Evolutionary conservation across 305 asterid species (phyloP), one percentile per base, ranked within the genome.

Genomic region (Solanum hybrid): DNA sequence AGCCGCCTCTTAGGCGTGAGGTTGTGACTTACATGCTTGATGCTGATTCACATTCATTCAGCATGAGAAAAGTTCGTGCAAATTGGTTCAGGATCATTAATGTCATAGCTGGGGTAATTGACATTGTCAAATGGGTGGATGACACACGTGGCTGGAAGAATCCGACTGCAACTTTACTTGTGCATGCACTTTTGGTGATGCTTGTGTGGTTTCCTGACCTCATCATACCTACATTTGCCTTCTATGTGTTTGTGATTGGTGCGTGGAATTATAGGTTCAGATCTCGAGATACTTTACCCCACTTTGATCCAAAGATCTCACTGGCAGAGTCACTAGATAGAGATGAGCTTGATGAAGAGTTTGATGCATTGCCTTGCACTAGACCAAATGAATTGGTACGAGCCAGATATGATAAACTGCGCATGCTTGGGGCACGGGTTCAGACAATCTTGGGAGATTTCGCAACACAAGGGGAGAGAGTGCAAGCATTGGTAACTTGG

Each of bases 141-240:
- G 98, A 97, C 89, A 97, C 97, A 5, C 98, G 99, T 72, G 93
- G 98, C 0, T 97, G 99, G 99, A 96, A 89, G 92, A 97, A 96
- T 22, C 92, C 99, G 0, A 97, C 96, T 0, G 93, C 97, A 1
- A 97, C 98, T 0, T 31, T 97, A 1, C 98, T 97, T 17, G 98
- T 95, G 0, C 98, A 97, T 88, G 95, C 95, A 1, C 41, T 97
- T 90, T 32, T 97, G 57, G 96, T 96, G 86, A 92, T 94, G 95
- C 93, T 97, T 2, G 97, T 96, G 45, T 97, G 99, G 98, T 96
- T 97, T 89, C 99, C 98, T 0, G 96, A 97, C 61, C 83, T 96
- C 20, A 95, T 97, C 2, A 86, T 95, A 57, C 99, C 99, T 22
- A 93, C 98, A 0, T 20, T 95, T 45, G 98, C 98, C 1, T 91